Evolutionary conservation across 768 basidiomycete genomes (phyloP).

Genomic region (Russula vinacea): DNA sequence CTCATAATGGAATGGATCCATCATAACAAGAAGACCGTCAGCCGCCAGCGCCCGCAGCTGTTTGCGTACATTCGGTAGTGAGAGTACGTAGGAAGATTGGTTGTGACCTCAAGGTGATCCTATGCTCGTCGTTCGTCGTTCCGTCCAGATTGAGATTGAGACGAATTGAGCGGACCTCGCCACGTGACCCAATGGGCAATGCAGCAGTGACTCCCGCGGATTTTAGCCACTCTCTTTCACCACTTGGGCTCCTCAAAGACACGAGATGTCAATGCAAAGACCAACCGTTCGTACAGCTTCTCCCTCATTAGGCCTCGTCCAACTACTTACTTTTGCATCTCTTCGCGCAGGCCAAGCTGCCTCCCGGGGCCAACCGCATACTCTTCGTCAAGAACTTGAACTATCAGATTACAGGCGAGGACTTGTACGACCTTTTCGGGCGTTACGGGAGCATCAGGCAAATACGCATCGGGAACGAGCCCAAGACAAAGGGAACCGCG

Average conservation of each 20-base stretch:
- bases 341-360: constrained; percentile 66
- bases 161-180: no score
- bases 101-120: no score
- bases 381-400: constrained; percentile 92
- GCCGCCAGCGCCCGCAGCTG: no score
- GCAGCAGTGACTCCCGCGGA: no score
- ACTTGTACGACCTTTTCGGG: constrained; percentile 95
- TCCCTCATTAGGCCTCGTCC: background rate
- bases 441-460: constrained; percentile 97
- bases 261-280: constrained; percentile 61
- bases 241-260: background rate
- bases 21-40: no score
- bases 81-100: no score
- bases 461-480: constrained; percentile 87
- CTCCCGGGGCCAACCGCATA: constrained; percentile 87
- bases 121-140: no score
- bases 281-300: constrained; percentile 52
- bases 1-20: no score
- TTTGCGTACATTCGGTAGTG: no score
- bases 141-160: no score
- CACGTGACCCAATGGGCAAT: no score
- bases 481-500: constrained; percentile 92
- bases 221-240: background rate
- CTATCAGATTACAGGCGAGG: constrained; percentile 89
- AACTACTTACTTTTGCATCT: background rate